phyloP scores from a whole-genome alignment of 2,329 filamentous ascomycete genomes.

The Samsoniella hepiali region DNA sequence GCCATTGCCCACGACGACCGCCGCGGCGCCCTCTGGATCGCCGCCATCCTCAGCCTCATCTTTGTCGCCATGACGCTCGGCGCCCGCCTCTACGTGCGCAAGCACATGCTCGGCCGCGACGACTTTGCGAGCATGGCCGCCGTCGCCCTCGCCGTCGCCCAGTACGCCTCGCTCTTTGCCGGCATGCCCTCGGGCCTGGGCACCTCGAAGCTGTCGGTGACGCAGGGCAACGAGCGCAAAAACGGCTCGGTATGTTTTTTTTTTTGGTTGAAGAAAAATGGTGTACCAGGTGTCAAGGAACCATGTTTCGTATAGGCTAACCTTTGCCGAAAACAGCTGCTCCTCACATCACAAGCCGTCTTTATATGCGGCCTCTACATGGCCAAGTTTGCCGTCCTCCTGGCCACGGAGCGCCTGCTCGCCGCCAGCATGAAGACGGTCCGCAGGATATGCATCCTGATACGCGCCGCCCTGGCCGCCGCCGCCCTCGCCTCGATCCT shows the following conservation, averaged over 20 bases:
- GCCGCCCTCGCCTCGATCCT: slow-evolving; percentile 19
- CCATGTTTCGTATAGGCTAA: background rate
- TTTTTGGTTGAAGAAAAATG: too few relatives aligned
- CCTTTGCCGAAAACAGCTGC: background rate
- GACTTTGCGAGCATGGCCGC: slow-evolving; percentile 18
- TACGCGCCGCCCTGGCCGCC: slow-evolving; percentile 11
- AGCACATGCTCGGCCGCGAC: slow-evolving; percentile 21
- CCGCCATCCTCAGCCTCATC: slow-evolving; percentile 21
- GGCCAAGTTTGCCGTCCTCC: slow-evolving; percentile 23
- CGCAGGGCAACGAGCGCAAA: slow-evolving; percentile 12
- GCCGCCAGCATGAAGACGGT: slow-evolving; percentile 19
- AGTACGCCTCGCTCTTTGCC: slow-evolving; percentile 19
- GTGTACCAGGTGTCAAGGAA: too few relatives aligned
- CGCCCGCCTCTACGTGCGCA: slow-evolving; percentile 20
- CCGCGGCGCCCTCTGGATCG: slow-evolving; percentile 23
- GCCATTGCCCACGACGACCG: slow-evolving; percentile 18
- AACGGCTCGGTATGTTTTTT: slow-evolving; percentile 15
- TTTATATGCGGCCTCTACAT: slow-evolving; percentile 20
- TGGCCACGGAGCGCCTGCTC: slow-evolving; percentile 22
- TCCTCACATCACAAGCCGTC: slow-evolving; percentile 19
- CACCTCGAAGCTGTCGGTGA: slow-evolving; percentile 18
- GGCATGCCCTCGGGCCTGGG: slow-evolving; percentile 19
- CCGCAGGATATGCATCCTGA: slow-evolving; percentile 14
- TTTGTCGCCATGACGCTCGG: slow-evolving; percentile 17
- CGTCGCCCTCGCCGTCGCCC: slow-evolving; percentile 11